A percentile compares a stretch with the other conserved stretches of the same genome.
Evolutionary conservation across 306 rosid genomes (phyloP).

Genomic region (Malus sylvestris): DNA sequence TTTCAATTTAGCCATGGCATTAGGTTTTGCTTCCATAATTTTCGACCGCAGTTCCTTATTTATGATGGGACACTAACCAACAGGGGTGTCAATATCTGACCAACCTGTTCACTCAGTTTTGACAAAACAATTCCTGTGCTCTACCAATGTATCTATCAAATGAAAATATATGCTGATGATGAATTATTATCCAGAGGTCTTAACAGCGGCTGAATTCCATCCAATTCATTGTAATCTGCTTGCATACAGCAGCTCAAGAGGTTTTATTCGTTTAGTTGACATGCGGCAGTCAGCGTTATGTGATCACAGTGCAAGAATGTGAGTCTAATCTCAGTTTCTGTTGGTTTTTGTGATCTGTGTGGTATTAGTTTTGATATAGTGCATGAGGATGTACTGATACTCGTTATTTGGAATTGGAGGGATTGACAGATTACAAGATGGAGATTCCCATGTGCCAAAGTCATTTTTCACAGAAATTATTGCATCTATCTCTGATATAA

Average conservation of each 20-base stretch:
- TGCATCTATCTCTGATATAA: constrained; percentile 53
- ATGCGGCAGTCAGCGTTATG: constrained; percentile 64
- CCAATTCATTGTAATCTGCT: constrained; percentile 70
- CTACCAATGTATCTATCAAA: not conserved
- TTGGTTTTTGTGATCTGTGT: not conserved
- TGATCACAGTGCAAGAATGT: constrained; percentile 53
- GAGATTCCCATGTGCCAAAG: constrained; percentile 33
- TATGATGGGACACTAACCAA: too few relatives aligned
- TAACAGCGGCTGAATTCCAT: constrained; percentile 72
- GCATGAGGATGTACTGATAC: constrained; percentile 12
- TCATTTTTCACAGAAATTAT: constrained; percentile 52
- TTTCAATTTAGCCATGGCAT: too few relatives aligned
- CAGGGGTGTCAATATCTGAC: too few relatives aligned
- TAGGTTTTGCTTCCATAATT: too few relatives aligned
- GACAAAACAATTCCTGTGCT: not conserved
- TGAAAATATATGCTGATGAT: not conserved
- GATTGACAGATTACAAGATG: constrained; percentile 48
- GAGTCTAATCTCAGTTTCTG: constrained; percentile 17
- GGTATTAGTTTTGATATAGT: not conserved
- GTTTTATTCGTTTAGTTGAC: constrained; percentile 59
- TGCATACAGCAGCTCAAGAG: constrained; percentile 71
- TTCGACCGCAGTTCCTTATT: too few relatives aligned
- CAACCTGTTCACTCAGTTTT: not conserved
- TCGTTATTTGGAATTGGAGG: constrained; percentile 23
- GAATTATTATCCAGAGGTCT: constrained; percentile 43